These are phyloP conservation scores for Yarrowia bubula DNA, from an alignment of 805 yeast species.

Conservation along the genomic window DNA sequence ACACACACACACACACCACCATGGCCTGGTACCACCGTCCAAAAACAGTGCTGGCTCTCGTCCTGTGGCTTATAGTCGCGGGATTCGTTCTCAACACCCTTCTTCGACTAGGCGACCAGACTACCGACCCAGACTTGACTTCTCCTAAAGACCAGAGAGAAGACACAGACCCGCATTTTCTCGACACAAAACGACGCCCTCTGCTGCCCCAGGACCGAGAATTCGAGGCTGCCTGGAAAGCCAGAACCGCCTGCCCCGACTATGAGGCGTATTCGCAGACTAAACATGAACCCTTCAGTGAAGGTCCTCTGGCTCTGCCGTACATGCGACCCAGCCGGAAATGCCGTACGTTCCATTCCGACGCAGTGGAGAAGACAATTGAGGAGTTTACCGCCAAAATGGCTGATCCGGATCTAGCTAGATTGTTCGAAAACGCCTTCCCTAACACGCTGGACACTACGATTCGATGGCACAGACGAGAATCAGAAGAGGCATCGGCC, in stretches of 20 bases:
- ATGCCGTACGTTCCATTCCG: constrained; percentile 72
- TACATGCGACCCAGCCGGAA: constrained; percentile 69
- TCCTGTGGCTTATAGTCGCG: not conserved
- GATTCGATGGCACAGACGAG: constrained; percentile 61
- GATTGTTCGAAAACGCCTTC: constrained; percentile 75
- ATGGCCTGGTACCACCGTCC: constrained; percentile 25
- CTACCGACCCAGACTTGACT: not conserved
- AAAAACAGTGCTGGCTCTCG: not conserved
- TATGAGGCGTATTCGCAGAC: constrained; percentile 59
- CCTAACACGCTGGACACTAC: constrained; percentile 91
- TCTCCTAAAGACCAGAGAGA: not conserved
- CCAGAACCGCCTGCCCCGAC: constrained; percentile 49
- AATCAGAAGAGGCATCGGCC: constrained; percentile 39
- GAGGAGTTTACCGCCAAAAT: constrained; percentile 51
- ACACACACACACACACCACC: not conserved
- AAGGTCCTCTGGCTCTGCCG: constrained; percentile 58
- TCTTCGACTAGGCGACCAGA: not conserved
- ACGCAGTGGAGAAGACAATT: constrained; percentile 60
- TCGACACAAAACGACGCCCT: not conserved
- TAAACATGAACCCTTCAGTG: constrained; percentile 56
- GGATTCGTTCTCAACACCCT: not conserved
- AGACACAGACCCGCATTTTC: not conserved
- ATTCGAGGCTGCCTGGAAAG: constrained; percentile 14
- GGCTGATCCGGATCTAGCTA: constrained; percentile 62
- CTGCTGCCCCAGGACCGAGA: not conserved